Conservation (phyloP, 768 basidiomycete genomes). For the Lyophyllum shimeji region DNA sequence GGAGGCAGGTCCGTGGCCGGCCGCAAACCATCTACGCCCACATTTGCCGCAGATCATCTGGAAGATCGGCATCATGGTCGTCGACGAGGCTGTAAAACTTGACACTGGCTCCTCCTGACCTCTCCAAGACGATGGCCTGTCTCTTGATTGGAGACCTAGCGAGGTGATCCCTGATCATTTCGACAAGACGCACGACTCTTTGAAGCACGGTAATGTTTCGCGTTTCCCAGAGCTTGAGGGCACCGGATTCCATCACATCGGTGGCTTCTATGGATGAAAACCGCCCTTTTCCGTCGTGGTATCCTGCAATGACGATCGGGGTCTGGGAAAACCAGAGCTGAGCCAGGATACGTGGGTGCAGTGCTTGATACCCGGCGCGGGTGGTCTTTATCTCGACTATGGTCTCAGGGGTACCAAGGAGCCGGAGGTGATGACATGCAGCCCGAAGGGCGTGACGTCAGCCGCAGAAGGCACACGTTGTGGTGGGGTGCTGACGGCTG, state of each 20-base stretch:
- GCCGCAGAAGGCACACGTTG: background rate
- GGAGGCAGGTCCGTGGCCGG: background rate
- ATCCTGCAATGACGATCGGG: conserved; percentile 17
- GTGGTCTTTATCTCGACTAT: conserved; percentile 21
- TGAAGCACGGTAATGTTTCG: conserved; percentile 11
- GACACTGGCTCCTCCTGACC: background rate
- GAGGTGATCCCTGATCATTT: conserved; percentile 16
- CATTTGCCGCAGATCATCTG: conserved; percentile 11
- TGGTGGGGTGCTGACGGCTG: background rate
- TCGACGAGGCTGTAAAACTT: conserved; percentile 14
- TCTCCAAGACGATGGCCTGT: conserved; percentile 10
- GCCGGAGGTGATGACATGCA: conserved; percentile 11
- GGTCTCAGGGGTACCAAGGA: conserved; percentile 11
- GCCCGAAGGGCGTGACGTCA: conserved; percentile 7
- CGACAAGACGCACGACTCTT: conserved; percentile 15
- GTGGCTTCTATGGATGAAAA: conserved; percentile 12
- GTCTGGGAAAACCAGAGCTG: conserved; percentile 23
- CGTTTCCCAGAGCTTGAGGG: conserved; percentile 14
- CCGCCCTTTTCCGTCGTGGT: conserved; percentile 16
- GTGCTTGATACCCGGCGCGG: background rate
- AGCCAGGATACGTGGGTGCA: conserved; percentile 8
- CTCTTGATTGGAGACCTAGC: conserved; percentile 11
- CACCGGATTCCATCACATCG: conserved; percentile 5
- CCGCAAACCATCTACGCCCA: conserved; percentile 3
- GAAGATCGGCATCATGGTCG: conserved; percentile 9